Evolutionary conservation across 2,329 filamentous ascomycete genomes (phyloP).

Genomic region (Ophiobolus disseminans): DNA sequence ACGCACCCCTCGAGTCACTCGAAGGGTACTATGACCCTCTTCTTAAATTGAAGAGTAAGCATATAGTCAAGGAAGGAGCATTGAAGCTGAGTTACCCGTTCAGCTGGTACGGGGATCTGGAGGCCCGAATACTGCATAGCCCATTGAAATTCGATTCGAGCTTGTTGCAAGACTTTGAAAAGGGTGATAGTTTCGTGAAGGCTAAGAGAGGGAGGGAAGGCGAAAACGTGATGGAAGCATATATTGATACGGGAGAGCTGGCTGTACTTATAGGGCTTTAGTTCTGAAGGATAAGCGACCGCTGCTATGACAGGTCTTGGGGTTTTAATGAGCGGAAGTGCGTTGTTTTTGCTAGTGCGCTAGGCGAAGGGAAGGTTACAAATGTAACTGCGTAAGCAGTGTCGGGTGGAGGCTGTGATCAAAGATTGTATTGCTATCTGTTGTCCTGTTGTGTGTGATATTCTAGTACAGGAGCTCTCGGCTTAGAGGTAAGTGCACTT

Average conservation of each 20-base stretch:
- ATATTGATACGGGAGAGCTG: conserved; percentile 13
- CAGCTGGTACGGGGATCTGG: conserved; percentile 21
- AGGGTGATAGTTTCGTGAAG: conserved; percentile 15
- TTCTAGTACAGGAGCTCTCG: too few relatives aligned
- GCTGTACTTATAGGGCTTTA: too few relatives aligned
- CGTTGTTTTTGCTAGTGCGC: too few relatives aligned
- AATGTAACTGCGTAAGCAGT: too few relatives aligned
- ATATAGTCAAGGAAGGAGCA: conserved; percentile 11
- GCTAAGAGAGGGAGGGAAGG: conserved; percentile 20
- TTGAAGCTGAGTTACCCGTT: conserved; percentile 13
- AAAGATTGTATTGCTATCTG: too few relatives aligned
- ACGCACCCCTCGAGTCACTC: conserved; percentile 3
- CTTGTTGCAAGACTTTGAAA: conserved; percentile 10
- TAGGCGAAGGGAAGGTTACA: too few relatives aligned
- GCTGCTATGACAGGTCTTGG: too few relatives aligned
- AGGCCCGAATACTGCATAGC: conserved; percentile 15
- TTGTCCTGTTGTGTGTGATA: too few relatives aligned
- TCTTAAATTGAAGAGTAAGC: conserved; percentile 17
- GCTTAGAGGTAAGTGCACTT: too few relatives aligned
- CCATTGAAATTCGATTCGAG: conserved; percentile 15
- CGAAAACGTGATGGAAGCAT: conserved; percentile 9
- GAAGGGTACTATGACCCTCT: conserved; percentile 15
- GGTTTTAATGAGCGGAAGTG: too few relatives aligned
- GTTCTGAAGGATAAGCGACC: too few relatives aligned
- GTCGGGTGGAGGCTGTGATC: too few relatives aligned